These are phyloP conservation scores for Alternaria ventricosa DNA, from an alignment of 2,329 filamentous ascomycete genomes.

Conservation along the genomic window DNA sequence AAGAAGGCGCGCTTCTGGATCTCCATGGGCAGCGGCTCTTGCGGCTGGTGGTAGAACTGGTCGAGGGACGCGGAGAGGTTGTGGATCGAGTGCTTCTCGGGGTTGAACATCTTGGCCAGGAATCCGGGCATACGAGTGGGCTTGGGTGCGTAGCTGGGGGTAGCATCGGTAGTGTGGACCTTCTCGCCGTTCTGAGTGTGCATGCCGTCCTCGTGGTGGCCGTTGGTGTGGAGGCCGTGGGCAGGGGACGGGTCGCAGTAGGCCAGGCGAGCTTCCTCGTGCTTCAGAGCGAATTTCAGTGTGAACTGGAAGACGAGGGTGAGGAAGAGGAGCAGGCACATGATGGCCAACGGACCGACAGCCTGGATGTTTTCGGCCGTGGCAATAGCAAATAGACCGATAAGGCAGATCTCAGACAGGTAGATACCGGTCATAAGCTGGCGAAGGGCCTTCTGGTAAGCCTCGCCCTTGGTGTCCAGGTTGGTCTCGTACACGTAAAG, in stretches of 20 bases:
- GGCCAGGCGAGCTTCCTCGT: constrained; percentile 39
- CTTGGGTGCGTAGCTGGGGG: constrained; percentile 21
- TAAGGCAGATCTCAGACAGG: constrained; percentile 56
- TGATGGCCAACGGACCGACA: constrained; percentile 51
- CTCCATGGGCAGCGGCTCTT: constrained; percentile 41
- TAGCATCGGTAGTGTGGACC: neutral
- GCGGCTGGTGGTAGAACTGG: constrained; percentile 40
- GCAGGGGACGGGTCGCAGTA: constrained; percentile 32
- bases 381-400: constrained; percentile 55
- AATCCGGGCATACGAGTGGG: constrained; percentile 42
- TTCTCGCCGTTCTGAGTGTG: constrained; percentile 16
- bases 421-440: constrained; percentile 58
- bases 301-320: constrained; percentile 52
- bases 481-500: constrained; percentile 57
- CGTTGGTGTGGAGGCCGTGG: constrained; percentile 19
- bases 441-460: constrained; percentile 55
- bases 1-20: constrained; percentile 52
- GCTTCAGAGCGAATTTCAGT: constrained; percentile 41
- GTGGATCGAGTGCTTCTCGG: constrained; percentile 40
- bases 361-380: constrained; percentile 44
- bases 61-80: constrained; percentile 40
- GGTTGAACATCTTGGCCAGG: constrained; percentile 42
- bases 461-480: constrained; percentile 56
- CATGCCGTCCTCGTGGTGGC: constrained; percentile 32
- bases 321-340: constrained; percentile 49